Conservation (phyloP, 202 grass and related monocot species). For the Panicum hallii region DNA sequence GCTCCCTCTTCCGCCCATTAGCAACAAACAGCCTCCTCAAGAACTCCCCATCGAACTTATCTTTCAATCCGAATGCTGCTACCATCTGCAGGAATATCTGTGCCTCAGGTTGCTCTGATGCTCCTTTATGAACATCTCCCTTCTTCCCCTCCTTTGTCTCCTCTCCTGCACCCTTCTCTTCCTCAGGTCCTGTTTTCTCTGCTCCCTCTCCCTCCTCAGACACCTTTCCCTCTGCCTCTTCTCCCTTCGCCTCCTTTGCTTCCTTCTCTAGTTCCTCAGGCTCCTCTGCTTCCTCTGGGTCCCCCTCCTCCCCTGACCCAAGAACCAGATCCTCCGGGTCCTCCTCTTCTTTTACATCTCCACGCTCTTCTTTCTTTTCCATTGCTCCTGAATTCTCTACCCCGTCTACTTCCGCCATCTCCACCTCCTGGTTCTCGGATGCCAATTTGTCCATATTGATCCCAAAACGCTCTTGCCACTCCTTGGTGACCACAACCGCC, state of each 20-base stretch:
- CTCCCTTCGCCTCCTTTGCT: constrained; percentile 28
- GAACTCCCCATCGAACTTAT: constrained; percentile 65
- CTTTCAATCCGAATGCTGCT: constrained; percentile 61
- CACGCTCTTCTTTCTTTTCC: constrained; percentile 46
- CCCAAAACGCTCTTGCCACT: constrained; percentile 62
- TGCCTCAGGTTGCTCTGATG: constrained; percentile 48
- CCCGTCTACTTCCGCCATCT: constrained; percentile 23
- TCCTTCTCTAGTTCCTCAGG: constrained; percentile 23
- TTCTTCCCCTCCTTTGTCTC: constrained; percentile 37
- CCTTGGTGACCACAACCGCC: constrained; percentile 56
- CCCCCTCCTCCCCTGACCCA: constrained; percentile 35
- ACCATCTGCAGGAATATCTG: constrained; percentile 81
- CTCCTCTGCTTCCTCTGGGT: constrained; percentile 45
- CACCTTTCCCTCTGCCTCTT: constrained; percentile 25
- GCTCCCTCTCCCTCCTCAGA: constrained; percentile 41
- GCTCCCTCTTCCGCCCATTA: constrained; percentile 69
- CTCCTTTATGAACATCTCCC: constrained; percentile 37
- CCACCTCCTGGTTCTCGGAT: not conserved
- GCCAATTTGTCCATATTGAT: constrained; percentile 31
- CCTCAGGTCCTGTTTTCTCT: constrained; percentile 50
- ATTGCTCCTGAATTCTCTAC: not conserved
- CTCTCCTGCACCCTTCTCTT: constrained; percentile 35
- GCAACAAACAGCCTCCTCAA: constrained; percentile 70
- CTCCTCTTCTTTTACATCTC: constrained; percentile 5
- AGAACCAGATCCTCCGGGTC: constrained; percentile 36